phyloP scores from a whole-genome alignment of 1,284 basidiomycete species.

The Sanguinoderma infundibulare region DNA sequence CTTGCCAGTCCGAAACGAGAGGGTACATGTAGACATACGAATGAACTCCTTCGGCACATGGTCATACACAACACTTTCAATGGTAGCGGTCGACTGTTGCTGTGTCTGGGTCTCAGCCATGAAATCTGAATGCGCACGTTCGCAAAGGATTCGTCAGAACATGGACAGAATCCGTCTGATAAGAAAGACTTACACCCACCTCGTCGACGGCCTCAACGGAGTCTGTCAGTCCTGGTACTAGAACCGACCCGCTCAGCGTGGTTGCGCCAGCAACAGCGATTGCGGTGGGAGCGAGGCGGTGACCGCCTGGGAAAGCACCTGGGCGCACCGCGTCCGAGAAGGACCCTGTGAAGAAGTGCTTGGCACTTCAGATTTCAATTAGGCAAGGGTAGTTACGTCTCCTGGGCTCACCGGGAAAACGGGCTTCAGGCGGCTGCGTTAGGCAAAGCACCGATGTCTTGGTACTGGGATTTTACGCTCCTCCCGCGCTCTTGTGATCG shows the following conservation, averaged over 20 bases:
- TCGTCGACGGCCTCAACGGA: not conserved
- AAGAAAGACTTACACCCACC: not conserved
- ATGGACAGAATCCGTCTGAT: not conserved
- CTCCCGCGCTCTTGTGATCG: not conserved
- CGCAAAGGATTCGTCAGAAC: not conserved
- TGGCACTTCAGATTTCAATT: conserved; percentile 8
- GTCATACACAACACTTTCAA: not conserved
- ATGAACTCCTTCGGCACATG: not conserved
- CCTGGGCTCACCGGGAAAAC: conserved; percentile 18
- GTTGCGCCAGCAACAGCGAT: not conserved
- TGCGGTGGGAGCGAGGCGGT: conserved; percentile 25
- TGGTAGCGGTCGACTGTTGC: not conserved
- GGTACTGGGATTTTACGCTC: not conserved
- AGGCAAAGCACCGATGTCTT: not conserved
- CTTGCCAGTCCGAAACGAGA: not conserved
- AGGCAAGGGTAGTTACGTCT: conserved; percentile 6
- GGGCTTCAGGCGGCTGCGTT: not conserved
- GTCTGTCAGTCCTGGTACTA: not conserved
- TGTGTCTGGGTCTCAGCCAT: too few relatives aligned
- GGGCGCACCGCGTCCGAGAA: conserved; percentile 1
- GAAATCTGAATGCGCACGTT: not conserved
- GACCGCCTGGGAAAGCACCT: conserved; percentile 17
- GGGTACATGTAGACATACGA: not conserved
- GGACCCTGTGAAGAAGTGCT: conserved; percentile 11
- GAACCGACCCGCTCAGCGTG: not conserved